Conservation (phyloP, 352 stramenopile species). For the Phytophthora cryptogea region DNA sequence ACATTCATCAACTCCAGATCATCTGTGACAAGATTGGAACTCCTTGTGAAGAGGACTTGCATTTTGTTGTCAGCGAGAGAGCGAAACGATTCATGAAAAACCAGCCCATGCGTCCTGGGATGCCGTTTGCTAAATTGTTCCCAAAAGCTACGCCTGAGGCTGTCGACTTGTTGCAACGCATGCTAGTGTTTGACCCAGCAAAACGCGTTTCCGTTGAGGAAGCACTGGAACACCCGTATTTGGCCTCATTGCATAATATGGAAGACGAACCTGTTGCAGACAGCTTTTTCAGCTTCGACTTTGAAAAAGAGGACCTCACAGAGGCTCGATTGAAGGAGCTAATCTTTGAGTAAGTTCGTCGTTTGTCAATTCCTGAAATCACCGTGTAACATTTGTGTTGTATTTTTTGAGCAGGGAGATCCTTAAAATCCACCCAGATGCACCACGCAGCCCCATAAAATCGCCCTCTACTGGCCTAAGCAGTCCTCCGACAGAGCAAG, state of each 20-base stretch:
- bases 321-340: conserved; percentile 85
- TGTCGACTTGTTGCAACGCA: conserved; percentile 84
- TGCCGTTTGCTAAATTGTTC: conserved; percentile 79
- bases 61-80: conserved; percentile 93
- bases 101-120: conserved; percentile 70
- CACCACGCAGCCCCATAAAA: conserved; percentile 31
- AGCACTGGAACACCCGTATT: conserved; percentile 91
- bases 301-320: conserved; percentile 87
- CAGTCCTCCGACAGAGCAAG: conserved; percentile 40
- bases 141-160: conserved; percentile 66
- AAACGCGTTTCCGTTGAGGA: conserved; percentile 93
- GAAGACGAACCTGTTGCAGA: conserved; percentile 91
- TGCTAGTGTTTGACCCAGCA: conserved; percentile 87
- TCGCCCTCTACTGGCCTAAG: conserved; percentile 11
- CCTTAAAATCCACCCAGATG: conserved; percentile 70
- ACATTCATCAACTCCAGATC: conserved; percentile 99
- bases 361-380: neutral
- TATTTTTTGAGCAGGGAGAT: conserved; percentile 53
- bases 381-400: conserved; percentile 2
- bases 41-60: conserved; percentile 83
- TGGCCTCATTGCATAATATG: conserved; percentile 92
- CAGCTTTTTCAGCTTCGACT: conserved; percentile 85
- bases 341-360: conserved; percentile 78
- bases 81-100: conserved; percentile 87
- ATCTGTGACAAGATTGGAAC: conserved; percentile 93